Percentiles rank a stretch among this genome's conserved stretches.
Conservation (phyloP, 2,329 filamentous ascomycete species). For the Sordariomycetes sp. region DNA sequence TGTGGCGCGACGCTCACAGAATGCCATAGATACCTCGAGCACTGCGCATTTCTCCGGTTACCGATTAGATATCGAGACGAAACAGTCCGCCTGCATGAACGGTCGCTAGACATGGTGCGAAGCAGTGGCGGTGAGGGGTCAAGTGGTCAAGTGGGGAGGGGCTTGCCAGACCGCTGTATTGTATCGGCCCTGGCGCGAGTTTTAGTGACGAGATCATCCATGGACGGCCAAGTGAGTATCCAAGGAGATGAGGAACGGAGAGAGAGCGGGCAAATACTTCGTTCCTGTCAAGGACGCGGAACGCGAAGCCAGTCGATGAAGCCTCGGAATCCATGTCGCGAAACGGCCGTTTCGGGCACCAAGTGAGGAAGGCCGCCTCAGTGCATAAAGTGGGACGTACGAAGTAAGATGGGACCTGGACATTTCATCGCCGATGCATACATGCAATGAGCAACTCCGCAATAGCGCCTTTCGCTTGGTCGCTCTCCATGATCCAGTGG, state of each 20-base stretch:
- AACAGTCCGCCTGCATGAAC: not conserved
- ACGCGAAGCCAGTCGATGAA: not conserved
- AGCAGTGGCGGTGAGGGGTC: conserved; percentile 3
- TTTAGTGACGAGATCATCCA: not conserved
- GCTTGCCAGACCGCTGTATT: not conserved
- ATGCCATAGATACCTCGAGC: not conserved
- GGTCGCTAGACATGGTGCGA: not conserved
- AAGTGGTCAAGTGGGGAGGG: not conserved
- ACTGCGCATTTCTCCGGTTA: not conserved
- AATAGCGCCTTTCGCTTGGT: not conserved
- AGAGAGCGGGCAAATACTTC: not conserved
- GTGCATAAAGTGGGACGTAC: not conserved
- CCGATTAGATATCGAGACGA: not conserved
- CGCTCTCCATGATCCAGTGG: not conserved
- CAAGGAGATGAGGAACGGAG: not conserved
- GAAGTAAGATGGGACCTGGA: not conserved
- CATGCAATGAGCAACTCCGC: too few species aligned
- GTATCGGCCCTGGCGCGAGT: not conserved
- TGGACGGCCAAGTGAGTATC: not conserved
- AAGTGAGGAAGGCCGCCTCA: not conserved
- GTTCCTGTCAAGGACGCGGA: not conserved
- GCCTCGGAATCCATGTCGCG: not conserved
- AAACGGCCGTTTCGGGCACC: not conserved
- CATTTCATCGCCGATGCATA: not conserved
- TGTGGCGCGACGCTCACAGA: not conserved